Evolutionary conservation across 306 rosid genomes (phyloP), one percentile per base, ranked within the genome.

Genomic region (Macrotyloma uniflorum): DNA sequence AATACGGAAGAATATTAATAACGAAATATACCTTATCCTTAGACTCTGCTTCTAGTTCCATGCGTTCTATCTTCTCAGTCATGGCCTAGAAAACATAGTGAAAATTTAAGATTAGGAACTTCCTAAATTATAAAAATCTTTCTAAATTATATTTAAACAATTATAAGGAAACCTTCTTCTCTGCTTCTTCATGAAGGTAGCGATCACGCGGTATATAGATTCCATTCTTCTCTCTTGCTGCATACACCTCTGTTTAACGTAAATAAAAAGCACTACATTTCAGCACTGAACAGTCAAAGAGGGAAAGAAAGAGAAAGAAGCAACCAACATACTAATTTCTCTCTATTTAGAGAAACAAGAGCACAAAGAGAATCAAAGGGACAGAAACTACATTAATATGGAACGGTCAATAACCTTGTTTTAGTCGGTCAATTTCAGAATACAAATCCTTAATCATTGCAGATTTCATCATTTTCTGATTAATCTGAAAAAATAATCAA

Each of bases 381-480:
- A 77, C 32, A 79, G 72, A 79, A 63, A 80, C 75, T 68, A 65
- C 36, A 59, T 63, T 28, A 72, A 49, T 40, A 35, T 62, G 53
- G 72, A 70, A 75, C 53, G 65, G 75, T 59, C 49, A 76, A 76
- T 65, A 72, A 93, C 98, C 99, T 96, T 96, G 99, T 89, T 96
- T 96, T 59, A 96, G 94, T 73, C 96, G 87, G 85, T 93, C 98
- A 76, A 93, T 96, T 82, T 93, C 99, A 80, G 96, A 84, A 86
- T 96, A 96, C 84, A 96, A 88, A 83, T 96, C 99, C 85, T 93
- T 96, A 57, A 96, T 96, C 90, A 96, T 63, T 38, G 99, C 98
- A 84, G 99, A 93, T 83, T 96, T 96, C 99, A 96, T 93, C 99
- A 96, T 93, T 87, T 96, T 96, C 85, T 96, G 99, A 79, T 96